These are phyloP conservation scores for Jaltomata sinuosa DNA, from an alignment of 257 asterid genomes.

Conservation along the genomic window DNA sequence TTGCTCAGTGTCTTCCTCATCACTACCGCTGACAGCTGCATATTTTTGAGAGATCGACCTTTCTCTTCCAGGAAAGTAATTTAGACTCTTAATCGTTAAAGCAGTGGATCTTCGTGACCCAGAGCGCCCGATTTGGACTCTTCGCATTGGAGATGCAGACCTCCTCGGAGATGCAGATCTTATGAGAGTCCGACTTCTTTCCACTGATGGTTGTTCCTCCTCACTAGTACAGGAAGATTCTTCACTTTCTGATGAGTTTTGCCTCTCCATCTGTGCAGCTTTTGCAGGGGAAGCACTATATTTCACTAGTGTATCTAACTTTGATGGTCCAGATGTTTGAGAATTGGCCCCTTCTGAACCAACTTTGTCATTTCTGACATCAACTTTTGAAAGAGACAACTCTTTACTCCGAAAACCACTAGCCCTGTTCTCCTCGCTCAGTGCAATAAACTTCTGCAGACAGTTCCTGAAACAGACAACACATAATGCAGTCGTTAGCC, in stretches of 20 bases:
- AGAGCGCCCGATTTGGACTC: conserved; percentile 87
- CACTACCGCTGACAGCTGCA: conserved; percentile 32
- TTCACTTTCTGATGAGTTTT: conserved; percentile 62
- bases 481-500: not conserved
- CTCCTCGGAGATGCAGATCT: conserved; percentile 91
- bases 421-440: conserved; percentile 21
- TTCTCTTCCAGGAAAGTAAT: conserved; percentile 57
- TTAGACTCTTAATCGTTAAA: conserved; percentile 74
- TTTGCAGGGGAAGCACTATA: conserved; percentile 90
- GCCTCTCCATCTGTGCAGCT: conserved; percentile 79
- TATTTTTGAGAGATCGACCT: conserved; percentile 42
- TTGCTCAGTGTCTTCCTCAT: conserved; percentile 56
- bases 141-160: conserved; percentile 97
- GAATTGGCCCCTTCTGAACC: conserved; percentile 24
- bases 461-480: conserved; percentile 48
- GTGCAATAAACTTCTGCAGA: conserved; percentile 40
- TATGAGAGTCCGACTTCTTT: conserved; percentile 69
- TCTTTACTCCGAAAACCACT: conserved; percentile 15
- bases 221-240: conserved; percentile 73
- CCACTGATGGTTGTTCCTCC: conserved; percentile 53
- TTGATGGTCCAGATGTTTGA: conserved; percentile 13
- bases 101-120: conserved; percentile 95
- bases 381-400: conserved; percentile 1
- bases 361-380: conserved; percentile 10
- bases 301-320: conserved; percentile 38